Base-by-base conservation (phyloP, 2,329 filamentous ascomycete species). In the Paraphoma chrysanthemicola region DNA sequence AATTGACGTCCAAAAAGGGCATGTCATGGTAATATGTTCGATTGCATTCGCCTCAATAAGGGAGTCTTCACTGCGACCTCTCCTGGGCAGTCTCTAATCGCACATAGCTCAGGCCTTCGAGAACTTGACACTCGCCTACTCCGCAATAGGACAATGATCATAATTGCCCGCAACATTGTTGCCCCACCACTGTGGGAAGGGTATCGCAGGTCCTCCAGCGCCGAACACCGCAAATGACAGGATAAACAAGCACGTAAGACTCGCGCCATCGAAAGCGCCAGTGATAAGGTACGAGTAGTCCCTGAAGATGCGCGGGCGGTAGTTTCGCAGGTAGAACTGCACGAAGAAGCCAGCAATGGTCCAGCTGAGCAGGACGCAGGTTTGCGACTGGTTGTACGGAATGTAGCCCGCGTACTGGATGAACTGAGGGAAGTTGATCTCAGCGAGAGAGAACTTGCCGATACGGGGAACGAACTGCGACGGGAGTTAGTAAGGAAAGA, bases 381-480 rank as follows among this genome's bases (percentile, higher is more conserved):
- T 62, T 43, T 62, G 59, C 3, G 51, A 55, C 30, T 62, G 59
- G 42, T 63, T 63, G 49, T 60, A 60, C 6, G 54, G 60, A 14
- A 60, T 56, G 33, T 60, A 60, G 12, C 59, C 59, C 0, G 59
- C 57, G 31, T 53, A 62, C 33, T 62, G 59, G 10, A 62, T 60
- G 46, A 62, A 62, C 11, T 60, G 57, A 3, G 59, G 57, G 16
- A 62, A 55, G 30, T 62, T 62, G 57, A 62, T 60, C 51, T 62
- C 59, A 7, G 50, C 11, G 12, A 62, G 28, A 2, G 41, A 48
- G 30, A 62, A 62, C 8, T 62, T 62, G 39, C 59, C 59, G 39
- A 62, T 55, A 3, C 30, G 33, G 1, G 59, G 59, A 1, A 62
- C 59, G 14, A 62, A 62, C n/a, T 59, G 44, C 0, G 38, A 12